Evolutionary conservation across 257 asterid genomes (phyloP), one percentile per base, ranked within the genome.

Genomic region (Ocimum tenuiflorum): DNA sequence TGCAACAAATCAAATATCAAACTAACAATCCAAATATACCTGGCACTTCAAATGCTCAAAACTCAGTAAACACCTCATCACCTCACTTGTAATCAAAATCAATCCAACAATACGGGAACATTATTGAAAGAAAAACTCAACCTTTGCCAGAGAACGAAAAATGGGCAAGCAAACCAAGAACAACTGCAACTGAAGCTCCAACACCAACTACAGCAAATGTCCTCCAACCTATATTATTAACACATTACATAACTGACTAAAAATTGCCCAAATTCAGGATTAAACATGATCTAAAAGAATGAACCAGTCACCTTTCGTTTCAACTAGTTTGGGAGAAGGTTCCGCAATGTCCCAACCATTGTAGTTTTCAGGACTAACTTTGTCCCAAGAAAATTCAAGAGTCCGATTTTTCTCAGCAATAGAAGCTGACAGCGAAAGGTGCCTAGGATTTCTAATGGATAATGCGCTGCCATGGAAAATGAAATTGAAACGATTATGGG

Each of bases 291-390:
- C 14, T 8, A 11, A 46, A 66, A 60, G 67, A 73, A 51, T 36
- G 15, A 60, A 72, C 69, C 61, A n/a, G 61, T 74, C 67, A 68
- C 88, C 76, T 55, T 73, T 76, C 65, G 66, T 70, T 61, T 54
- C 69, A 60, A 69, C 75, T 9, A 69, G 64, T 20, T 47, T 18
- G 9, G 80, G 70, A 68, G 83, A 71, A 70, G 85, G 35, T 73
- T 81, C 80, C 24, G 22, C 76, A 62, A 80, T 65, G 69, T 74
- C 92, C 97, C 98, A 91, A 14, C 98, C 96, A 83, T 91, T 91
- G 75, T 70, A 87, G 48, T 79, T 89, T 64, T 84, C 84, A 4
- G 69, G 20, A 11, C 57, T 73, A 73, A 31, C 72, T 29, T 36
- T 60, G 10, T 83, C 85, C 67, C 81, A 72, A 9, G 91, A 81